Evolutionary conservation across 1,139 yeast species (phyloP), one percentile per base, ranked within the genome.

Genomic region (Sugiyamaella pinicola): DNA sequence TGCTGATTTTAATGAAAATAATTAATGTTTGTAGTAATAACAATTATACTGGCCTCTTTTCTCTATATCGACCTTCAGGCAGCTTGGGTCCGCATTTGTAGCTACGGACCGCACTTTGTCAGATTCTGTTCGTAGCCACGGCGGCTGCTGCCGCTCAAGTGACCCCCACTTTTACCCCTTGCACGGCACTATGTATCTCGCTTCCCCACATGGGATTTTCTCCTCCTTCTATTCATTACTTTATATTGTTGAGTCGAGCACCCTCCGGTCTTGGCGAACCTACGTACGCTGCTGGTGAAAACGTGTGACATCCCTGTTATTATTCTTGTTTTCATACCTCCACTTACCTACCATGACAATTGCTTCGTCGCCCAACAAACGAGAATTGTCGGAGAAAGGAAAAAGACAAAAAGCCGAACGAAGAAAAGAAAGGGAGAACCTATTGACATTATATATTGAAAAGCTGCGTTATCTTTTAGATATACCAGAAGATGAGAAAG

Each of bases 1-100:
- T 21, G 28, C 43, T 2, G 49, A 46, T 28, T 46, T 46, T 17
- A 46, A 46, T 38, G 49, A 46, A 18, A 38, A 42, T 17, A 18
- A 29, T 19, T 29, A 31, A 46, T 29, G 35, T 28, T 19, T 29
- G 26, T 17, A 29, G n/a, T 42, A 8, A 42, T 15, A 28, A 35
- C n/a, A 18, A 10, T 21, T 3, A 38, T 21, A 38, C 21, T 22
- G 6, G 2, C 12, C 3, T 13, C 8, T 24, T 24, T 24, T n/a
- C n/a, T n/a, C n/a, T n/a, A n/a, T n/a, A n/a, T n/a, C n/a, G n/a
- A n/a, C n/a, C n/a, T n/a, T n/a, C n/a, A n/a, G n/a, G n/a, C n/a
- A n/a, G n/a, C n/a, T n/a, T n/a, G n/a, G n/a, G n/a, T n/a, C n/a
- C n/a, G n/a, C n/a, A n/a, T n/a, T n/a, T n/a, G n/a, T n/a, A n/a